A percentile compares a stretch with the other conserved stretches of the same genome.
Conservation (phyloP, 176 grass and related monocot species). For the Avena insularis region DNA sequence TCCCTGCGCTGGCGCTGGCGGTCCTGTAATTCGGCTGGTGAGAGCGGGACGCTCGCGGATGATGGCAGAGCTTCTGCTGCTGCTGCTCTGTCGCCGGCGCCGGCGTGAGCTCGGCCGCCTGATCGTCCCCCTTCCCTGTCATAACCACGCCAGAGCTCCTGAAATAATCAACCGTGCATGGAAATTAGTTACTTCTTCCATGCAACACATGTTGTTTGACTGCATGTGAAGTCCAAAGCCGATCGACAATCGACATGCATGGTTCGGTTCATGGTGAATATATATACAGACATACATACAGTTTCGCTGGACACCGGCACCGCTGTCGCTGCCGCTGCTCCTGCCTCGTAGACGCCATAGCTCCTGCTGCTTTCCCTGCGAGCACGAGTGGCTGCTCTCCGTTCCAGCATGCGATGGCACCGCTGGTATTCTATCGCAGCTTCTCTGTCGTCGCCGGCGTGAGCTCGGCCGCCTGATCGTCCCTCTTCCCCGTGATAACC, state of each 20-base stretch:
- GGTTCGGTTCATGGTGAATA: background rate
- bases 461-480: background rate
- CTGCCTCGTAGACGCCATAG: background rate
- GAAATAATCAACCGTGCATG: background rate
- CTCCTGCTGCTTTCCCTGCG: background rate
- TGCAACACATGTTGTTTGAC: background rate
- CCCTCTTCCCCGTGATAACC: background rate
- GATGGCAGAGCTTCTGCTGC: background rate
- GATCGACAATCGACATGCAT: background rate
- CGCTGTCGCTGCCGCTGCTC: background rate
- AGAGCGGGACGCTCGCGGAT: background rate
- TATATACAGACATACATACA: background rate
- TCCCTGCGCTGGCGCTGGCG: background rate
- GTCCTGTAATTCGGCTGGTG: background rate
- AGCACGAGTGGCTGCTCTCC: background rate
- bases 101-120: background rate
- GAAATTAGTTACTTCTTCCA: background rate
- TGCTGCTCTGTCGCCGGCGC: background rate
- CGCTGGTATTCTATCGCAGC: background rate
- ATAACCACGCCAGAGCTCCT: conserved; percentile 15
- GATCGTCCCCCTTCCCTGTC: background rate
- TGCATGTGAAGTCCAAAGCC: background rate
- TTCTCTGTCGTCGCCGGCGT: background rate
- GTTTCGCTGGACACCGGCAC: background rate
- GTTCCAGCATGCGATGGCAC: background rate